These are phyloP conservation scores for Fonsecaea monophora DNA, from an alignment of 2,329 filamentous ascomycete genomes.

Conservation along the genomic window DNA sequence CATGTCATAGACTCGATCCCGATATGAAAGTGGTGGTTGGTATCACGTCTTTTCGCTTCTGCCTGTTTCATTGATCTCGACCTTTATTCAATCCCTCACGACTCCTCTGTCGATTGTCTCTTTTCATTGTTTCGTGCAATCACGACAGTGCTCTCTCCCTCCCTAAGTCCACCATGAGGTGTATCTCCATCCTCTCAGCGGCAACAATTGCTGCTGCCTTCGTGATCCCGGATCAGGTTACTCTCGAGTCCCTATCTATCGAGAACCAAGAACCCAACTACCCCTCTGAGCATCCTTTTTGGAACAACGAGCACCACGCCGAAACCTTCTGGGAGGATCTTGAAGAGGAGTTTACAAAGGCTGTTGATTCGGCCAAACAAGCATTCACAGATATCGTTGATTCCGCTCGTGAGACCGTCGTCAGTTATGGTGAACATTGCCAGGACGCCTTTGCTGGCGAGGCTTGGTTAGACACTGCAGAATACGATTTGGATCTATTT, in stretches of 20 bases:
- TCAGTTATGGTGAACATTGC: slow-evolving; percentile 50
- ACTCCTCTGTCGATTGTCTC: slow-evolving; percentile 7
- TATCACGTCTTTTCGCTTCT: slow-evolving; percentile 22
- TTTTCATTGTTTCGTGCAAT: slow-evolving; percentile 1
- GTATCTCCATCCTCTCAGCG: slow-evolving; percentile 35
- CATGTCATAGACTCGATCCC: slow-evolving; percentile 18
- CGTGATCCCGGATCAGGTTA: slow-evolving; percentile 41
- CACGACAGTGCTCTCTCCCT: neutral
- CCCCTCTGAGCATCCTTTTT: slow-evolving; percentile 35
- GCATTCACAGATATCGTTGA: slow-evolving; percentile 53
- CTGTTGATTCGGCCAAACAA: slow-evolving; percentile 52
- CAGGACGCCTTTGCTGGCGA: slow-evolving; percentile 56
- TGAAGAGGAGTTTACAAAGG: slow-evolving; percentile 43
- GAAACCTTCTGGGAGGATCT: slow-evolving; percentile 40
- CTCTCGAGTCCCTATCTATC: slow-evolving; percentile 36
- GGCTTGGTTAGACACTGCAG: slow-evolving; percentile 52
- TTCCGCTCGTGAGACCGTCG: slow-evolving; percentile 48
- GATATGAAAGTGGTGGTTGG: neutral
- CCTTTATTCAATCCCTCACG: slow-evolving; percentile 3
- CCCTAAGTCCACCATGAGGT: slow-evolving; percentile 33
- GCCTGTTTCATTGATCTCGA: slow-evolving; percentile 18
- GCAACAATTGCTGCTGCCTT: slow-evolving; percentile 38
- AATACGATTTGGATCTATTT: slow-evolving; percentile 34
- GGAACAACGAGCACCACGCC: slow-evolving; percentile 33
- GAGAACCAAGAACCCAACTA: slow-evolving; percentile 30